A percentile compares a stretch with the other conserved stretches of the same genome.
phyloP scores from a whole-genome alignment of 1,139 yeast genomes.

The Pichia sp. region DNA sequence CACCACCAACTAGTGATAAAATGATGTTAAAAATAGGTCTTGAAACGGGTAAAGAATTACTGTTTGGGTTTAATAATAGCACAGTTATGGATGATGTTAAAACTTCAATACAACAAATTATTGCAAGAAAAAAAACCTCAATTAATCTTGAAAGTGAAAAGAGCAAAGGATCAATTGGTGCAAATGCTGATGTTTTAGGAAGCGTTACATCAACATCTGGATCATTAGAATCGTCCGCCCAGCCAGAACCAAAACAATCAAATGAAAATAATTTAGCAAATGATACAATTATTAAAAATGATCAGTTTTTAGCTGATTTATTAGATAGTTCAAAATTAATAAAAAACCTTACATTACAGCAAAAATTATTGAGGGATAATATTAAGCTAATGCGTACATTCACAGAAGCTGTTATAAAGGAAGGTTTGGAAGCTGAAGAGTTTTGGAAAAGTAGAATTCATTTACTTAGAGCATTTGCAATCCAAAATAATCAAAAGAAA shows the following conservation, averaged over 20 bases:
- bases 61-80: slow-evolving; percentile 62
- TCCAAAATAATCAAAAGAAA: slow-evolving; percentile 72
- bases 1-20: slow-evolving; percentile 64
- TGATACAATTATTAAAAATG: slow-evolving; percentile 18
- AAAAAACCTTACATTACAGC: slow-evolving; percentile 71
- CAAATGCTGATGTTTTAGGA: slow-evolving; percentile 3
- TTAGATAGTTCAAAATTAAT: slow-evolving; percentile 46
- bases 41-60: slow-evolving; percentile 19
- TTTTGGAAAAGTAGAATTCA: slow-evolving; percentile 88
- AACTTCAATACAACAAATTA: slow-evolving; percentile 61
- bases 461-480: slow-evolving; percentile 75
- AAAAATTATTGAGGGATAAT: slow-evolving; percentile 64
- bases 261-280: neutral
- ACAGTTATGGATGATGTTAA: slow-evolving; percentile 73
- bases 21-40: slow-evolving; percentile 60
- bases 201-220: neutral
- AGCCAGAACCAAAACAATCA: neutral
- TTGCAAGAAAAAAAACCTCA: slow-evolving; percentile 56
- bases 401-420: slow-evolving; percentile 80
- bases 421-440: slow-evolving; percentile 69
- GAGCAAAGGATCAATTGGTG: slow-evolving; percentile 12
- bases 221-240: neutral
- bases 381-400: slow-evolving; percentile 67
- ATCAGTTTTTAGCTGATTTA: slow-evolving; percentile 32
- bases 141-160: slow-evolving; percentile 6